A percentile compares a stretch with the other conserved stretches of the same genome.
phyloP scores from a whole-genome alignment of 345 rosid genomes.

The Eucalyptus polyanthemos region DNA sequence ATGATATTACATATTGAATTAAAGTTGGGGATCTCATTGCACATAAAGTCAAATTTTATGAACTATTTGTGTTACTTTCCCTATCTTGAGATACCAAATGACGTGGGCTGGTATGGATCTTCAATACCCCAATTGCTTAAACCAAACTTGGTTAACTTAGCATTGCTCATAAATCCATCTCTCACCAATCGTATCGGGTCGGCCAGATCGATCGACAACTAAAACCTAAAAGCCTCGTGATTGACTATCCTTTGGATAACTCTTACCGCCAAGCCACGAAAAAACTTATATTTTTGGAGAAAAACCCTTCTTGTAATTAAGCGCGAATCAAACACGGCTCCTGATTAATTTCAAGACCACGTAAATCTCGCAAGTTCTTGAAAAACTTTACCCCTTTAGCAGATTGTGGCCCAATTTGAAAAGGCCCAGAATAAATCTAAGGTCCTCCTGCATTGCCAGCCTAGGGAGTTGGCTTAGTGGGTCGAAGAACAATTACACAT shows the following conservation, averaged over 20 bases:
- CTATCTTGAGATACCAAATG: neutral
- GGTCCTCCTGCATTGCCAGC: neutral
- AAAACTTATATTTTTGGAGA: neutral
- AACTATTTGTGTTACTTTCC: neutral
- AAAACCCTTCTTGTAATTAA: neutral
- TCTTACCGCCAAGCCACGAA: neutral
- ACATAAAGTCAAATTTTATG: too few relatives aligned
- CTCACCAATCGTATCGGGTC: neutral
- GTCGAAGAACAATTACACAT: neutral
- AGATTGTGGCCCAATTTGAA: neutral
- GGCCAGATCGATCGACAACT: neutral
- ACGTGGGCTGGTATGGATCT: neutral
- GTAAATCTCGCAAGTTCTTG: neutral
- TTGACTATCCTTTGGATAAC: neutral
- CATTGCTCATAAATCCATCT: neutral
- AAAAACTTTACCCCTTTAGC: neutral
- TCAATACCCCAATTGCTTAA: neutral
- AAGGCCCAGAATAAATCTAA: neutral
- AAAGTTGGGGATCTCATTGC: rapidly evolving
- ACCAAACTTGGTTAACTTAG: neutral
- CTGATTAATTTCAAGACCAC: neutral
- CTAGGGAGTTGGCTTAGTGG: neutral
- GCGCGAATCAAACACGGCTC: neutral
- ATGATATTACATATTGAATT: neutral
- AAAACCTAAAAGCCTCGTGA: neutral